phyloP scores from a whole-genome alignment of 495 filamentous ascomycete genomes.

The Xylaria sp. region DNA sequence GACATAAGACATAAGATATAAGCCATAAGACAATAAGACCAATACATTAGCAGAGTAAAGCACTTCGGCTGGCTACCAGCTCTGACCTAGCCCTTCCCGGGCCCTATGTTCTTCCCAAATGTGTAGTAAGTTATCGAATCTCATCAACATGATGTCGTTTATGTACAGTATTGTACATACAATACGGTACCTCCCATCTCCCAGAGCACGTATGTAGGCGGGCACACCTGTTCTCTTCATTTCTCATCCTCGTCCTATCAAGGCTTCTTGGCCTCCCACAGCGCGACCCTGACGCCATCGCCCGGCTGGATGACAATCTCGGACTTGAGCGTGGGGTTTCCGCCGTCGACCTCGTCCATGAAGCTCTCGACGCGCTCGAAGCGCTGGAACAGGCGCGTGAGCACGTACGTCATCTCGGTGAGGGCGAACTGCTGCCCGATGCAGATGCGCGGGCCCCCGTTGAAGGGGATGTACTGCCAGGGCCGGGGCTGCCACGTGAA shows the following conservation, averaged over 20 bases:
- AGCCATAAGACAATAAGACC: not conserved
- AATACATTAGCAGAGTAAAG: not conserved
- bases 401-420: slow-evolving; percentile 79
- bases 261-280: slow-evolving; percentile 54
- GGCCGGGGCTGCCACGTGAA: slow-evolving; percentile 66
- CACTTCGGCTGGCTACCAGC: not conserved
- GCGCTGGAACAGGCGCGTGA: slow-evolving; percentile 73
- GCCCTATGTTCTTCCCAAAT: not conserved
- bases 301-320: slow-evolving; percentile 74
- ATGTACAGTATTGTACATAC: not conserved
- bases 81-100: too few species aligned
- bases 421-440: slow-evolving; percentile 86
- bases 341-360: slow-evolving; percentile 57
- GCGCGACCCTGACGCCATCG: slow-evolving; percentile 65
- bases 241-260: slow-evolving; percentile 13
- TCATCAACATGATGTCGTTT: not conserved
- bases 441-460: slow-evolving; percentile 85
- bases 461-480: slow-evolving; percentile 82
- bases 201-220: not conserved
- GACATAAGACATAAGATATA: not conserved
- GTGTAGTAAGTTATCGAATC: not conserved
- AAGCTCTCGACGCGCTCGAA: slow-evolving; percentile 65
- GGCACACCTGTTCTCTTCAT: not conserved
- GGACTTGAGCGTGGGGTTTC: slow-evolving; percentile 60
- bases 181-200: not conserved